phyloP scores from a whole-genome alignment of 2,329 filamentous ascomycete species.

The Helicocarpus griseus region DNA sequence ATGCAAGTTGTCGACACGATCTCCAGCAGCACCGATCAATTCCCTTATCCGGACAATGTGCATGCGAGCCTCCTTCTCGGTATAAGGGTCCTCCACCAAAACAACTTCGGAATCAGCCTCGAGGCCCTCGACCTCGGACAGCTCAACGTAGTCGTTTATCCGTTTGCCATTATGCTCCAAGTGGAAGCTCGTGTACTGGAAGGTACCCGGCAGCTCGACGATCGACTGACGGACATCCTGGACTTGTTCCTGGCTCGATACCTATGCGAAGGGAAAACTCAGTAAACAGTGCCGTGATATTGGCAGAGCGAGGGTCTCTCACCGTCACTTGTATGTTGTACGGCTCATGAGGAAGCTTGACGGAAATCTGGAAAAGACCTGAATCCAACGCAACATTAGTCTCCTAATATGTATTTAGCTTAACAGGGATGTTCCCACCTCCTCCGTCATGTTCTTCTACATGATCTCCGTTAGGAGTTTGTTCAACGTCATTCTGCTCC shows the following conservation, averaged over 20 bases:
- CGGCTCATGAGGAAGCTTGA: constrained; percentile 72
- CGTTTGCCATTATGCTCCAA: constrained; percentile 80
- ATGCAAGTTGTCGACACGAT: constrained; percentile 77
- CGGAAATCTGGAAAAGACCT: constrained; percentile 60
- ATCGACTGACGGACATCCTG: constrained; percentile 96
- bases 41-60: constrained; percentile 86
- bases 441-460: constrained; percentile 22
- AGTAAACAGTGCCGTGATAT: constrained; percentile 17
- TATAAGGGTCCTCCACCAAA: constrained; percentile 90
- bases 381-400: constrained; percentile 5
- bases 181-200: constrained; percentile 98
- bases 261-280: constrained; percentile 39
- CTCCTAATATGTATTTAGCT: not conserved
- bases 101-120: constrained; percentile 66
- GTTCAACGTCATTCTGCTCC: not conserved
- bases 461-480: constrained; percentile 9
- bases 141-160: constrained; percentile 89
- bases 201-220: constrained; percentile 83
- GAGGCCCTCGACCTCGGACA: constrained; percentile 79
- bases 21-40: constrained; percentile 81
- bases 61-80: constrained; percentile 94
- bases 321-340: constrained; percentile 80
- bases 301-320: constrained; percentile 25
- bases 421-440: constrained; percentile 5
- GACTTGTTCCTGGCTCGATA: constrained; percentile 87